Evolutionary conservation across 305 asterid species (phyloP), one percentile per base, ranked within the genome.

Genomic region (Fraxinus platypoda): DNA sequence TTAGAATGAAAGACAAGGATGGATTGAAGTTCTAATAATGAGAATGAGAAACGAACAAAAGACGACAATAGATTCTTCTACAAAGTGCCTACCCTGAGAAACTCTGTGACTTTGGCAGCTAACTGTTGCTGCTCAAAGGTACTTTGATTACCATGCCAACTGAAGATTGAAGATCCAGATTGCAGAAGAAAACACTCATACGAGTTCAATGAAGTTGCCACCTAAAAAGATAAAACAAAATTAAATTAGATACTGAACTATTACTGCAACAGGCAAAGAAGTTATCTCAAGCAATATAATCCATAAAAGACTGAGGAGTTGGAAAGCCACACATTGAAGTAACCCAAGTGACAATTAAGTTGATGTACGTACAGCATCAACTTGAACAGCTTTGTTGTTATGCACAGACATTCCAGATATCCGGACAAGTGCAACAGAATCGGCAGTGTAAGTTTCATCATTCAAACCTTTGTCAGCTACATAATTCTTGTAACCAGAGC

Each of bases 91-190:
- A 94, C 98, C 97, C 91, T 94, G 83, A 94, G 89, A 87, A 92
- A 92, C 80, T 94, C 97, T 1, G 97, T 92, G 80, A 94, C 88
- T 87, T 90, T 90, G 84, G 93, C 87, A 57, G 91, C 93, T 82
- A 91, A 85, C 85, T 91, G 92, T 81, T 94, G 95, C 87, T 94
- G 98, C 86, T 94, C 95, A 79, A 86, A 86, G 82, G 97, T 89
- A 82, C 94, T 89, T 72, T 91, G 92, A 81, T 85, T 94, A 72
- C 98, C 98, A 76, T 92, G 94, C 98, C 98, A 94, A 82, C 87
- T 91, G 88, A 92, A 92, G 78, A 90, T n/a, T 38, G 93, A 83
- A 76, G 95, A 86, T 83, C 93, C 93, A 77, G 98, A 91, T 94
- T 92, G 98, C 86, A 91, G 91, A 84, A 94, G 90, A 83, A 92